Conservation (phyloP, 148 eudicot genomes). For the Salicornia ramosissima region DNA sequence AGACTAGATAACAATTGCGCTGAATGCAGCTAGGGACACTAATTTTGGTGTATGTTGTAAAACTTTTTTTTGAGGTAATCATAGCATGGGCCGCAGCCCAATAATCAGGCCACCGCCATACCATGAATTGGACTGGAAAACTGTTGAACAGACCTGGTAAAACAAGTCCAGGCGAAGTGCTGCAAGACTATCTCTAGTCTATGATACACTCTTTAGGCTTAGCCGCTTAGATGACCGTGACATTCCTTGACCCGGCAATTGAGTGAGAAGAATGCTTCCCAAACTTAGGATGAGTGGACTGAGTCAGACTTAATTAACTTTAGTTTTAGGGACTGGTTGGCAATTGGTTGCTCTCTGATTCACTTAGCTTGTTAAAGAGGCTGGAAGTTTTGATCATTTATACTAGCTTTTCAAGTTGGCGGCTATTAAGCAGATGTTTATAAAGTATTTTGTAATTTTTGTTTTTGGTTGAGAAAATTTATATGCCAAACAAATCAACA, state of each 20-base stretch:
- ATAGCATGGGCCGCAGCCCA: neutral
- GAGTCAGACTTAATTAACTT: neutral
- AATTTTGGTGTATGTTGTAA: neutral
- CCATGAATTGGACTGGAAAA: neutral
- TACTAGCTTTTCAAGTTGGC: no score
- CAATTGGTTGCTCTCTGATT: no score
- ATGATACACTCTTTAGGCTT: no score
- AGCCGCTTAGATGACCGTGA: no score
- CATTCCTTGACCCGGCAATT: no score
- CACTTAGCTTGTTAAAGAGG: no score
- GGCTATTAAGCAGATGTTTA: no score
- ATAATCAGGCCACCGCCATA: neutral
- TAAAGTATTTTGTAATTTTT: no score
- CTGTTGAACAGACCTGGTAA: neutral
- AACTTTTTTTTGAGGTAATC: neutral
- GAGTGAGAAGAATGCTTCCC: neutral
- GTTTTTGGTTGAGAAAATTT: no score
- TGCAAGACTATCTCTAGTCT: neutral
- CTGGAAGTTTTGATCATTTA: no score
- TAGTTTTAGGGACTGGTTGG: neutral
- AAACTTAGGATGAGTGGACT: neutral
- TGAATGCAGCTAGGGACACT: neutral
- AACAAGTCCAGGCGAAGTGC: neutral
- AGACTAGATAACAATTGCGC: neutral
- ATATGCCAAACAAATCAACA: no score